These are phyloP conservation scores for Penicillium sp. DNA, from an alignment of 2,329 filamentous ascomycete genomes.

Conservation along the genomic window DNA sequence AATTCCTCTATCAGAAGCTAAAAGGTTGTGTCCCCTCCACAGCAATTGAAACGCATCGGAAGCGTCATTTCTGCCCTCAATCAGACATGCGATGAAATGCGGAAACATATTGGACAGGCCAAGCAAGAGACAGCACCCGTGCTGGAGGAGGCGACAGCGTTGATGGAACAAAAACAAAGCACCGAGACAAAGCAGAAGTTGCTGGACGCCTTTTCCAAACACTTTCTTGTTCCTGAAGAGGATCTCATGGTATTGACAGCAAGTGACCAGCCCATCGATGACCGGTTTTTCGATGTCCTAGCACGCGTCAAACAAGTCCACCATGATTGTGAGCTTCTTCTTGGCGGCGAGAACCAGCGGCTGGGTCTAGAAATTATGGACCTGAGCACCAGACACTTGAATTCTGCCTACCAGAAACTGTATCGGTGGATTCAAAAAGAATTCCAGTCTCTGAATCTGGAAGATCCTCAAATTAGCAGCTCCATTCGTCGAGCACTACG, in stretches of 20 bases:
- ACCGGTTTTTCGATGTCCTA: slow-evolving; percentile 73
- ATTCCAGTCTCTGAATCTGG: slow-evolving; percentile 85
- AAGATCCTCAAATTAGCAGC: slow-evolving; percentile 85
- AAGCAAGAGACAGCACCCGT: slow-evolving; percentile 68
- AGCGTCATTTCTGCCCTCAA: slow-evolving; percentile 72
- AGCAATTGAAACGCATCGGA: slow-evolving; percentile 86
- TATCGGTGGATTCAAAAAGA: slow-evolving; percentile 93
- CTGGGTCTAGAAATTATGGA: slow-evolving; percentile 88
- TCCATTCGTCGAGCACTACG: slow-evolving; percentile 77
- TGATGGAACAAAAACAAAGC: slow-evolving; percentile 67
- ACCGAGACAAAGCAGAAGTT: slow-evolving; percentile 75
- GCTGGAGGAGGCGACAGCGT: slow-evolving; percentile 66
- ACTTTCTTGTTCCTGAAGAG: slow-evolving; percentile 79
- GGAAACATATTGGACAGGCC: slow-evolving; percentile 66
- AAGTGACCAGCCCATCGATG: slow-evolving; percentile 74
- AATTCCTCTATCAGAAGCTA: slow-evolving; percentile 9
- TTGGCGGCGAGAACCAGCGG: slow-evolving; percentile 84
- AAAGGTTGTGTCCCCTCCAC: slow-evolving; percentile 16
- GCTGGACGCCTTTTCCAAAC: slow-evolving; percentile 67
- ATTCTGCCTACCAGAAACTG: slow-evolving; percentile 87
- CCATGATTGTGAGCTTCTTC: slow-evolving; percentile 78
- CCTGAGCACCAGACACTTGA: slow-evolving; percentile 77
- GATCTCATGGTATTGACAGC: slow-evolving; percentile 71
- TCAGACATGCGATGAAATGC: slow-evolving; percentile 72
- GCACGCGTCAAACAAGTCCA: slow-evolving; percentile 78